phyloP scores from a whole-genome alignment of 2,329 filamentous ascomycete species.

The Pseudocercospora ulei region DNA sequence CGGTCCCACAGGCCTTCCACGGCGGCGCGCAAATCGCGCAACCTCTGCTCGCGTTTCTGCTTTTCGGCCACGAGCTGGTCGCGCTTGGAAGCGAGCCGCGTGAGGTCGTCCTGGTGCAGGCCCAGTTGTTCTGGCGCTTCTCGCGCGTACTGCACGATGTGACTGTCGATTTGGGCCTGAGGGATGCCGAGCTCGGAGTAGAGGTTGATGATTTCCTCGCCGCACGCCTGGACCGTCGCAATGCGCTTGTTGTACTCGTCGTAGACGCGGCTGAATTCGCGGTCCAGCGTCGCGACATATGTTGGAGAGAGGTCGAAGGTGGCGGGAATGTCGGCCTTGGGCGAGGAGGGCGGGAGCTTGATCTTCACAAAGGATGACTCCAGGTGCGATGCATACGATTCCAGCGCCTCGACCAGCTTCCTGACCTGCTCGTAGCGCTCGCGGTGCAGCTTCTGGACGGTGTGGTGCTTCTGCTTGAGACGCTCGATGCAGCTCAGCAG shows the following conservation, averaged over 20 bases:
- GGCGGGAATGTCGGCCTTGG: conserved; percentile 65
- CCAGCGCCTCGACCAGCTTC: conserved; percentile 85
- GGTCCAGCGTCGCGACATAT: conserved; percentile 77
- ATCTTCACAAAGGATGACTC: conserved; percentile 81
- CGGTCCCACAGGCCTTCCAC: conserved; percentile 88
- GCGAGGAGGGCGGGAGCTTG: conserved; percentile 69
- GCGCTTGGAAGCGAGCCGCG: conserved; percentile 59
- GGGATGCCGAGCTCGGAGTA: conserved; percentile 95
- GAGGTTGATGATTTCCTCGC: conserved; percentile 79
- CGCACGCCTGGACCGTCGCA: conserved; percentile 60
- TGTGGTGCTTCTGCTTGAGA: conserved; percentile 76
- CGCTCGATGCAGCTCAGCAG: conserved; percentile 66
- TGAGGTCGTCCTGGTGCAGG: conserved; percentile 76
- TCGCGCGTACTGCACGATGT: conserved; percentile 80
- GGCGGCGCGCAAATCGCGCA: conserved; percentile 63
- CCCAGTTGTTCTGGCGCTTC: conserved; percentile 90
- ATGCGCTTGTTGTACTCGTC: conserved; percentile 88
- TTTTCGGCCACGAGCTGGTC: conserved; percentile 86
- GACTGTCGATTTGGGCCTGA: conserved; percentile 78
- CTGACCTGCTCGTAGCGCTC: conserved; percentile 93
- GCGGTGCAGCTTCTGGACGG: conserved; percentile 70
- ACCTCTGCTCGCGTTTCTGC: conserved; percentile 64
- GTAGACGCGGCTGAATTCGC: conserved; percentile 88
- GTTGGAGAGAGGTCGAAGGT: conserved; percentile 85
- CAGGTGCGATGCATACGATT: conserved; percentile 93